Conservation (phyloP, 768 basidiomycete species). For the Lanmaoa rubissima region DNA sequence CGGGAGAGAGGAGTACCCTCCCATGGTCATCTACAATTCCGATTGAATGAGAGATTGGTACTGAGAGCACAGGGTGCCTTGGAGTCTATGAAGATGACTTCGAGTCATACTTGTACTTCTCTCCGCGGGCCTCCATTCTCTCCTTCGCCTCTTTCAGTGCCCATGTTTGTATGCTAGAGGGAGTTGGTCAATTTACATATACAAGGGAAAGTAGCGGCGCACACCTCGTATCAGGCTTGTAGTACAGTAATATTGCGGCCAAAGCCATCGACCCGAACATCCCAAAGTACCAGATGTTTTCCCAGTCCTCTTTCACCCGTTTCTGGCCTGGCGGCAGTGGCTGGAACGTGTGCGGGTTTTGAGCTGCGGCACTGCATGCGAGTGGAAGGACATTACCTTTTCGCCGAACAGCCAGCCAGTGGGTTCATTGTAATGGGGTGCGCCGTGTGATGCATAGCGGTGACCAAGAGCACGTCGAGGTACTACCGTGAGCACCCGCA, state of each 20-base stretch:
- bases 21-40: neutral
- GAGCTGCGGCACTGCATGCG: neutral
- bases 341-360: slow-evolving; percentile 36
- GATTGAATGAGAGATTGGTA: neutral
- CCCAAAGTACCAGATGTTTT: slow-evolving; percentile 84
- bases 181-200: neutral
- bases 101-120: slow-evolving; percentile 81
- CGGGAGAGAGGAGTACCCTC: neutral
- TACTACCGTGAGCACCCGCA: slow-evolving; percentile 35
- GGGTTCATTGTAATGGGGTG: slow-evolving; percentile 86
- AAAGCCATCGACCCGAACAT: slow-evolving; percentile 88
- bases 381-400: slow-evolving; percentile 50
- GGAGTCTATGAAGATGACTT: slow-evolving; percentile 45
- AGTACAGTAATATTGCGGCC: slow-evolving; percentile 74
- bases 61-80: slow-evolving; percentile 2
- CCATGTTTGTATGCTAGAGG: slow-evolving; percentile 83
- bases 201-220: slow-evolving; percentile 22
- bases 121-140: slow-evolving; percentile 91
- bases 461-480: slow-evolving; percentile 30
- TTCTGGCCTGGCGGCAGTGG: slow-evolving; percentile 79
- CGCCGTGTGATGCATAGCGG: slow-evolving; percentile 70
- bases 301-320: slow-evolving; percentile 87
- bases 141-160: slow-evolving; percentile 86
- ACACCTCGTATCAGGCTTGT: slow-evolving; percentile 92
- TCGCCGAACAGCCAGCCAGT: slow-evolving; percentile 86